Evolutionary conservation across 352 stramenopile genomes (phyloP).

Genomic region (Blastocystis hominis): DNA sequence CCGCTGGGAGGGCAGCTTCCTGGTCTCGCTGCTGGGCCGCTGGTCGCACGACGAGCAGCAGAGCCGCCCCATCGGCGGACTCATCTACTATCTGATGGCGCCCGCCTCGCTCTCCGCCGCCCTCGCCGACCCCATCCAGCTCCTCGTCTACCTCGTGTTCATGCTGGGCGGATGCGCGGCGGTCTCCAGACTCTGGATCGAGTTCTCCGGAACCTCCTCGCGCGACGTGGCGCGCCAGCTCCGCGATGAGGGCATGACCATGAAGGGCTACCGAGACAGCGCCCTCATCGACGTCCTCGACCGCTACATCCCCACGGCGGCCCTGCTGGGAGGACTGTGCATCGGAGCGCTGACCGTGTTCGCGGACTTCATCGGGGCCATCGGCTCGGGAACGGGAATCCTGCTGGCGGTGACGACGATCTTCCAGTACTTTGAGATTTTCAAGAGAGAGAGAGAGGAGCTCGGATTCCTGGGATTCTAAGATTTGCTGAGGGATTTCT

Average conservation of each 20-base stretch:
- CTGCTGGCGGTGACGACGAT: constrained; percentile 82
- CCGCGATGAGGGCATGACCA: constrained; percentile 90
- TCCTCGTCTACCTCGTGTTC: constrained; percentile 95
- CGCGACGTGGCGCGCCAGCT: constrained; percentile 96
- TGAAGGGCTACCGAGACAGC: constrained; percentile 94
- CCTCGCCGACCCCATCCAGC: constrained; percentile 93
- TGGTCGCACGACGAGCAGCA: constrained; percentile 93
- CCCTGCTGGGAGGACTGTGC: constrained; percentile 97
- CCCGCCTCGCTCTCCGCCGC: constrained; percentile 86
- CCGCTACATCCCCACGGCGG: constrained; percentile 95
- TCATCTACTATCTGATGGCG: constrained; percentile 94
- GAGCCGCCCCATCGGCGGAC: constrained; percentile 86
- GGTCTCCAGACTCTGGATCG: constrained; percentile 99
- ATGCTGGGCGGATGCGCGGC: constrained; percentile 93
- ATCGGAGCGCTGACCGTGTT: constrained; percentile 96
- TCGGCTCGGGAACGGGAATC: constrained; percentile 95
- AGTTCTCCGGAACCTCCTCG: constrained; percentile 90
- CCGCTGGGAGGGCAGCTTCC: constrained; percentile 91
- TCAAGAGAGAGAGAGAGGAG: constrained; percentile 68
- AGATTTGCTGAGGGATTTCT: neutral
- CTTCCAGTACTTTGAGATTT: constrained; percentile 84
- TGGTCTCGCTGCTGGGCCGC: constrained; percentile 89
- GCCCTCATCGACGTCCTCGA: constrained; percentile 93
- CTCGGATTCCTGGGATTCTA: neutral
- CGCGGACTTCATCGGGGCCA: constrained; percentile 91